Evolutionary conservation across 768 basidiomycete genomes (phyloP).

Genomic region (Piloderma croceum): DNA sequence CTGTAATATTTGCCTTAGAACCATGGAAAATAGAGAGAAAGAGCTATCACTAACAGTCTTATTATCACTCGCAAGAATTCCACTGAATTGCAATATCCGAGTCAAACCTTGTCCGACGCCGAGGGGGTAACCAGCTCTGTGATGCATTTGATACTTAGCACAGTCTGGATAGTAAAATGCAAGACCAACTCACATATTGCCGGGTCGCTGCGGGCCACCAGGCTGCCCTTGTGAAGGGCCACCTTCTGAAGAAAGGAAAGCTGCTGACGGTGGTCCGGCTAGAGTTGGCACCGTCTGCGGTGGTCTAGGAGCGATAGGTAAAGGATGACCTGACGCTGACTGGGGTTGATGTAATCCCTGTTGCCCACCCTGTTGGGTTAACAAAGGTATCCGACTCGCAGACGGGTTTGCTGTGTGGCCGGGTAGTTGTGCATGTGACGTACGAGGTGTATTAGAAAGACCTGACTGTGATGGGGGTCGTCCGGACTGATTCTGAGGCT

Average conservation of each 20-base stretch:
- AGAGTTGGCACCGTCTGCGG: conserved; percentile 23
- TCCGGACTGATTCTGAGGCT: conserved; percentile 45
- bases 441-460: conserved; percentile 43
- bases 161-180: too few species aligned
- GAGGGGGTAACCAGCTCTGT: conserved; percentile 23
- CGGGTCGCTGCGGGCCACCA: too few species aligned
- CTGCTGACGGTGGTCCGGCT: conserved; percentile 18
- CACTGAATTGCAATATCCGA: conserved; percentile 67
- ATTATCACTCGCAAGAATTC: conserved; percentile 51
- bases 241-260: too few species aligned
- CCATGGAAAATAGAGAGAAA: not conserved
- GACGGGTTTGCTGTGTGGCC: not conserved
- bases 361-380: conserved; percentile 29
- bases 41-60: conserved; percentile 34
- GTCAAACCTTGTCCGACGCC: conserved; percentile 60
- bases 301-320: conserved; percentile 32
- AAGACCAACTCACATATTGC: too few species aligned
- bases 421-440: conserved; percentile 22
- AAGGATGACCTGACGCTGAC: conserved; percentile 29
- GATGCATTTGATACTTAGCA: too few species aligned
- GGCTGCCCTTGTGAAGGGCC: too few species aligned
- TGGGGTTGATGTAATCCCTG: conserved; percentile 16
- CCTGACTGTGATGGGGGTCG: conserved; percentile 48
- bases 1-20: conserved; percentile 23
- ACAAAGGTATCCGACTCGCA: conserved; percentile 2